A percentile compares a stretch with the other conserved stretches of the same genome.
Conservation (phyloP, 441 rosid genomes). For the Omphalea diandra region DNA sequence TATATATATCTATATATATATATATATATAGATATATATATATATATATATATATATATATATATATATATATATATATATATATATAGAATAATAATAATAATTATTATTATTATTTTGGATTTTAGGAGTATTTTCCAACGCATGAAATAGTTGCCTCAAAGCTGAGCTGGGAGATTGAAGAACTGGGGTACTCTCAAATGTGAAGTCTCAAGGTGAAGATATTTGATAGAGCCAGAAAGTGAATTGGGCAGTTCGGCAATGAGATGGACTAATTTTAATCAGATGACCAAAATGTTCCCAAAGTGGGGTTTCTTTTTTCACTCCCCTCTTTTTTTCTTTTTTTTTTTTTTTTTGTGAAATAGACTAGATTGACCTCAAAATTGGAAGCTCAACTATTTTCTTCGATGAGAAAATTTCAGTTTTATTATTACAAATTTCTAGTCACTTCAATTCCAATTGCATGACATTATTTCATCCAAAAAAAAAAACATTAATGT, state of each 20-base stretch:
- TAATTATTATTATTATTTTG: not conserved
- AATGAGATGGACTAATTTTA: slow-evolving; percentile 29
- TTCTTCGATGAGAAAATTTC: slow-evolving; percentile 14
- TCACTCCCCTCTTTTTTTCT: slow-evolving; percentile 3
- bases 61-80: not conserved
- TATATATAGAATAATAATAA: not conserved
- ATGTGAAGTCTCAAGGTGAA: slow-evolving; percentile 67
- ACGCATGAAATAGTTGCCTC: slow-evolving; percentile 76
- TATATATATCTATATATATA: too few species aligned
- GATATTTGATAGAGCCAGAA: not conserved
- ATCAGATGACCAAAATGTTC: slow-evolving; percentile 27
- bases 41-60: too few species aligned
- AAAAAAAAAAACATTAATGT: too few species aligned
- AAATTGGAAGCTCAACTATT: slow-evolving; percentile 20
- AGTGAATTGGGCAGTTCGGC: not conserved
- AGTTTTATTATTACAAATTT: too few species aligned
- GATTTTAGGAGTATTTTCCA: slow-evolving; percentile 70
- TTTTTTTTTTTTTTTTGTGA: slow-evolving; percentile 18
- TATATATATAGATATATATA: too few species aligned
- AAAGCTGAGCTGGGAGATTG: slow-evolving; percentile 77
- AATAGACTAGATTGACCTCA: slow-evolving; percentile 26
- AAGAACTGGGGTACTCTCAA: slow-evolving; percentile 47
- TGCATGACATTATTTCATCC: too few species aligned
- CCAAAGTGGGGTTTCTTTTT: not conserved
- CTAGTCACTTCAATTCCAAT: too few species aligned